A percentile compares a stretch with the other conserved stretches of the same genome.
Evolutionary conservation across 192 early-diverging fungal species (phyloP).

Genomic region (Blastocladiella britannica): DNA sequence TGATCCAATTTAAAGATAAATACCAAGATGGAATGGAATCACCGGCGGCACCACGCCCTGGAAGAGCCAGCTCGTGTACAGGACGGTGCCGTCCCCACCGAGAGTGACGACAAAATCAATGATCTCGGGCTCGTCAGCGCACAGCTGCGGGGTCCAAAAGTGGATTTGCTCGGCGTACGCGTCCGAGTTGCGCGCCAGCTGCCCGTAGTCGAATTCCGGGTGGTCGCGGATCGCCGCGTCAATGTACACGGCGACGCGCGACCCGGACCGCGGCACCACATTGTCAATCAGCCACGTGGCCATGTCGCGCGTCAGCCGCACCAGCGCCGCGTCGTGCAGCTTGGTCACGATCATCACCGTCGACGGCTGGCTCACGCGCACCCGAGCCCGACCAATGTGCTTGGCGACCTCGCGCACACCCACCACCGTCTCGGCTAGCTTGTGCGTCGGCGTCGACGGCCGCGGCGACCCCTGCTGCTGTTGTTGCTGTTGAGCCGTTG

Average conservation of each 20-base stretch:
- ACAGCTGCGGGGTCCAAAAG: conserved; percentile 60
- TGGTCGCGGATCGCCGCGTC: conserved; percentile 37
- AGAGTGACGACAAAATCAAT: conserved; percentile 85
- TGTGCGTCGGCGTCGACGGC: too few species aligned
- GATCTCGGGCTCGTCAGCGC: conserved; percentile 33
- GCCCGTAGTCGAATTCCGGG: conserved; percentile 30
- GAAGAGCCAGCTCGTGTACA: conserved; percentile 80
- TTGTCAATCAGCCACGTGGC: conserved; percentile 36
- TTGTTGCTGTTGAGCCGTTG: too few species aligned
- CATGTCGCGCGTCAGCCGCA: conserved; percentile 45
- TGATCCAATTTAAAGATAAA: too few species aligned
- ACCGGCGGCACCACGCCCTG: conserved; percentile 73
- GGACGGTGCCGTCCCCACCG: conserved; percentile 89
- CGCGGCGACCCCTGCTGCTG: too few species aligned
- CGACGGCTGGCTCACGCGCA: conserved; percentile 16
- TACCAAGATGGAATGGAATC: conserved; percentile 80
- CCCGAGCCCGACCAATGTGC: conserved; percentile 38
- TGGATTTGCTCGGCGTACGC: conserved; percentile 23
- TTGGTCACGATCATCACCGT: conserved; percentile 62
- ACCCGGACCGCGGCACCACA: conserved; percentile 4
- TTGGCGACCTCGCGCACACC: conserved; percentile 47
- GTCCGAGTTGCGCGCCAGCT: conserved; percentile 18
- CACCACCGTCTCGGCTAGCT: conserved; percentile 41
- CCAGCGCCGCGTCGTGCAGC: conserved; percentile 38
- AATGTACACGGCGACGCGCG: conserved; percentile 23